Base-by-base conservation (phyloP, 108 stramenopile genomes). In the Tribonema minus region DNA sequence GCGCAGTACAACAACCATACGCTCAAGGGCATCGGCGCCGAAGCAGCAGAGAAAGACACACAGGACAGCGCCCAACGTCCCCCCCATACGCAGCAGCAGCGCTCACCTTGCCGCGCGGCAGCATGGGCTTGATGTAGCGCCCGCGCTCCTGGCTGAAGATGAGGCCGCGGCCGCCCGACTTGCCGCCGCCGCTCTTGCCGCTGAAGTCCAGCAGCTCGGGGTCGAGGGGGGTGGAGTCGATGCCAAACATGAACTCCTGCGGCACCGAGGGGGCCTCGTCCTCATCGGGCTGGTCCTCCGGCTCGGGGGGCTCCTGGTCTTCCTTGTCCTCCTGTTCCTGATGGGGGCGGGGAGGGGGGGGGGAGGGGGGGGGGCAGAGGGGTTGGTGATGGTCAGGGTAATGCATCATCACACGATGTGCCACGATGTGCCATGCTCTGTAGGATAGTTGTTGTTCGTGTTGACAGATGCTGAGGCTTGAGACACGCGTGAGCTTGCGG, bases 201-300 rank as follows among this genome's bases (percentile, higher is more conserved):
- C 93, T 68, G 74, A 95, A 95, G 31, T 90, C 86, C 64, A 97
- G 91, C 26, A 97, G 87, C 72, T 95, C 94, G 4, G 94, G 94
- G 80, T 97, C 96, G 81, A 97, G 92, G n/a, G 94, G 93, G 3
- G 91, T 92, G 46, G 79, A 41, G 72, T 95, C 96, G 60, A 93
- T 87, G 80, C 95, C 94, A 82, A 97, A 97, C 93, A 97, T 95
- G 88, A 97, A 97, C 83, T 97, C 96, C 89, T 97, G 91, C 23
- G 93, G 93, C 61, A 93, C 87, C 33, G 26, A n/a, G 30, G 79
- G 79, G 46, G 91, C 85, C 33, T 85, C 72, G 6, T 91, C 88
- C 31, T 87, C 82, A 1, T 93, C 89, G 27, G 92, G 91, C 58
- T 90, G 81, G 28, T 92, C 90, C 23, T 90, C 84, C 26, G 91